These are phyloP conservation scores for Niebla homalea DNA, from an alignment of 495 filamentous ascomycete species.

Conservation along the genomic window DNA sequence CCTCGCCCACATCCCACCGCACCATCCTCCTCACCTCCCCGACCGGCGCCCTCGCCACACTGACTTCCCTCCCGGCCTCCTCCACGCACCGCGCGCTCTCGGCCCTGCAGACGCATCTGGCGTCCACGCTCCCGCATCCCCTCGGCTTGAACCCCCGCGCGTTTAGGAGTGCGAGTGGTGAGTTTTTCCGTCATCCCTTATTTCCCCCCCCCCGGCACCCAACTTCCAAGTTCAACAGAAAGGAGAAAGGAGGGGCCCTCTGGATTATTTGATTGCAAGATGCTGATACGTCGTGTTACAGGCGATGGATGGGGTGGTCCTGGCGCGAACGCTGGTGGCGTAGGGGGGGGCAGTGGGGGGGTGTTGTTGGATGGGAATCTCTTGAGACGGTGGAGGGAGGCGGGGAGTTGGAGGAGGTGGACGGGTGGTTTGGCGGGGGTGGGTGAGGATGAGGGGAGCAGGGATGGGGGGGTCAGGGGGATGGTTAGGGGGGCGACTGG, in stretches of 20 bases:
- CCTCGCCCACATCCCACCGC: constrained; percentile 8
- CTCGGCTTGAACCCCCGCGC: constrained; percentile 72
- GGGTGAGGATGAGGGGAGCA: constrained; percentile 11
- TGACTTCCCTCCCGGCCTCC: constrained; percentile 31
- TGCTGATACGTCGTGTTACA: constrained; percentile 44
- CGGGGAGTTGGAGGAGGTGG: constrained; percentile 16
- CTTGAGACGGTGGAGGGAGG: constrained; percentile 9
- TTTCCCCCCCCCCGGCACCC: too few species aligned
- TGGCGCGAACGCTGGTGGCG: constrained; percentile 36
- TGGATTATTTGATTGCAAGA: too few species aligned
- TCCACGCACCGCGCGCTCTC: constrained; percentile 76
- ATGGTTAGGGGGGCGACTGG: constrained; percentile 5
- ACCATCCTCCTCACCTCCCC: constrained; percentile 7
- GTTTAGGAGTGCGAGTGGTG: constrained; percentile 23
- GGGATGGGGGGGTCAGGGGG: constrained; percentile 3
- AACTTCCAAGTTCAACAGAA: too few species aligned
- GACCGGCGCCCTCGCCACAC: not conserved
- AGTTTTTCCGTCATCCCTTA: too few species aligned
- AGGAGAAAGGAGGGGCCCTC: too few species aligned
- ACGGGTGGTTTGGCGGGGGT: constrained; percentile 10
- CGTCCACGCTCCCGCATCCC: constrained; percentile 57
- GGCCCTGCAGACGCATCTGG: constrained; percentile 67
- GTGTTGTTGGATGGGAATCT: constrained; percentile 15
- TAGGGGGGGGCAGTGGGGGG: constrained; percentile 50
- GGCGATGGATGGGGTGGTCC: constrained; percentile 31